A percentile compares a stretch with the other conserved stretches of the same genome.
These are phyloP conservation scores for Parascedosporium putredinis DNA, from an alignment of 2,329 filamentous ascomycete species.

Conservation along the genomic window DNA sequence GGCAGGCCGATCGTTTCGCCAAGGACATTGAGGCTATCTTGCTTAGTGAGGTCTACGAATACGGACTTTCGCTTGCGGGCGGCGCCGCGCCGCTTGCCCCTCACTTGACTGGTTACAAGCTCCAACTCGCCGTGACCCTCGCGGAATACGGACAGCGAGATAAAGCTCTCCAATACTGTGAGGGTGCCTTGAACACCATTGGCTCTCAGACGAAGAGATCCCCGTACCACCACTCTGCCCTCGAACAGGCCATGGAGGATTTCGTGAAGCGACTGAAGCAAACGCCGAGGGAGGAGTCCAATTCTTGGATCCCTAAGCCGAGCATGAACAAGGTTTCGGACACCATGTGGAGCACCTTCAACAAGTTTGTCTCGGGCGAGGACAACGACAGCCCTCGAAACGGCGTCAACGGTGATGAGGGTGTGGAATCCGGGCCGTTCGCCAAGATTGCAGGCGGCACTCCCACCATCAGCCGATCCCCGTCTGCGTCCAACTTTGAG, in stretches of 20 bases:
- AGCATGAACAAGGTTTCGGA: slow-evolving; percentile 94
- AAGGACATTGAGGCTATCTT: slow-evolving; percentile 79
- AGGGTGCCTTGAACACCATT: slow-evolving; percentile 66
- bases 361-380: slow-evolving; percentile 90
- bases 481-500: slow-evolving; percentile 62
- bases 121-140: slow-evolving; percentile 74
- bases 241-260: slow-evolving; percentile 73
- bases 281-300: slow-evolving; percentile 69
- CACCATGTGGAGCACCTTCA: slow-evolving; percentile 85
- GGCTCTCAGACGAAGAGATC: slow-evolving; percentile 74
- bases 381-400: slow-evolving; percentile 66
- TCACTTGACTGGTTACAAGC: slow-evolving; percentile 83
- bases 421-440: slow-evolving; percentile 65
- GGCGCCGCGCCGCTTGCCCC: slow-evolving; percentile 52
- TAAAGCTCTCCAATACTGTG: slow-evolving; percentile 86
- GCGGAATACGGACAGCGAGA: slow-evolving; percentile 73
- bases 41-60: slow-evolving; percentile 94
- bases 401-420: slow-evolving; percentile 43
- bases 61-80: slow-evolving; percentile 63
- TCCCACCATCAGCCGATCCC: slow-evolving; percentile 62
- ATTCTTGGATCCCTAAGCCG: slow-evolving; percentile 87
- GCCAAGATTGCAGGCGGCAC: slow-evolving; percentile 68
- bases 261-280: slow-evolving; percentile 73
- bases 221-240: slow-evolving; percentile 68
- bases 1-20: slow-evolving; percentile 59